A percentile compares a stretch with the other conserved stretches of the same genome.
Conservation (phyloP, 306 rosid species). For the Pyrus bretschneideri region DNA sequence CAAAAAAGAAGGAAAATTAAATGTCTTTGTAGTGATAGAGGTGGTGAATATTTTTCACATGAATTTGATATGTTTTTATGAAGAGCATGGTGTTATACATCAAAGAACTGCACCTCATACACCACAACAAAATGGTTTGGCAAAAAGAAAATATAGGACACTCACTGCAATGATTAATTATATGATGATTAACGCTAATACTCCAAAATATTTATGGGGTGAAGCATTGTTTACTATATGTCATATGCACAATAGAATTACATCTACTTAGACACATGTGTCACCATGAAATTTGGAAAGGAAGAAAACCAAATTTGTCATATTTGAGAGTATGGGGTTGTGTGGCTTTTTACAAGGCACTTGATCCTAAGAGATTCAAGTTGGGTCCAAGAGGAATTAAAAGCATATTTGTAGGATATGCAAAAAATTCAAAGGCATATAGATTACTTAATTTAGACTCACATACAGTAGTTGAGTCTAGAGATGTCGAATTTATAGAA, state of each 20-base stretch:
- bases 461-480: not conserved
- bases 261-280: not conserved
- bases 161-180: not conserved
- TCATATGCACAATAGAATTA: not conserved
- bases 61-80: not conserved
- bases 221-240: not conserved
- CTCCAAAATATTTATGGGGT: not conserved
- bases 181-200: not conserved
- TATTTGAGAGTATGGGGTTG: not conserved
- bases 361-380: not conserved
- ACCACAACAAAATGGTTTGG: no score
- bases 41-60: not conserved
- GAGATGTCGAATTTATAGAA: not conserved
- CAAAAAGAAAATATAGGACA: not conserved
- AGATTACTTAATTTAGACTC: not conserved
- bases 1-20: no score
- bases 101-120: not conserved
- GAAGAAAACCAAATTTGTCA: not conserved
- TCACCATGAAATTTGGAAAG: not conserved
- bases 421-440: not conserved
- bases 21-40: no score
- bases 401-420: not conserved
- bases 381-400: not conserved
- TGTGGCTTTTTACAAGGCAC: not conserved
- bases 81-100: not conserved